Evolutionary conservation across 495 filamentous ascomycete species (phyloP).

Genomic region (Trichoderma erinaceum): DNA sequence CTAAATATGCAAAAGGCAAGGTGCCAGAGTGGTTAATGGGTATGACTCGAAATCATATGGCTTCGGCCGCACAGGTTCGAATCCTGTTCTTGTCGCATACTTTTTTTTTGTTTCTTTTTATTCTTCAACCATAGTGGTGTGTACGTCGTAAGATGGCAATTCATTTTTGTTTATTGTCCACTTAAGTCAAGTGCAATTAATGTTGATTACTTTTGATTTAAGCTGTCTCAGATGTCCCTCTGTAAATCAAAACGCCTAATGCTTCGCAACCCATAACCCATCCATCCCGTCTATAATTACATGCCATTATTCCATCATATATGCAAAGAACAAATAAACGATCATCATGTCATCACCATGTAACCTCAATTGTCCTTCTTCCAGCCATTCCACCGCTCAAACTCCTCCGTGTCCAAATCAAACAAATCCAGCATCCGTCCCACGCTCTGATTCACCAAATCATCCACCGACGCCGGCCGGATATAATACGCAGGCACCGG

Average conservation of each 20-base stretch:
- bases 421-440: conserved; percentile 43
- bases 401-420: conserved; percentile 37
- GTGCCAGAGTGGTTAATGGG: conserved; percentile 49
- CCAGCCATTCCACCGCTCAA: conserved; percentile 30
- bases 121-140: too few relatives aligned
- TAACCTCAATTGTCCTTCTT: not conserved
- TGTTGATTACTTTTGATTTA: not conserved
- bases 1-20: conserved; percentile 22
- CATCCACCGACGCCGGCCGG: conserved; percentile 29
- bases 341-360: too few relatives aligned
- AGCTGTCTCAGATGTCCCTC: not conserved
- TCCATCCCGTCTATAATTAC: not conserved
- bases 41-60: conserved; percentile 50
- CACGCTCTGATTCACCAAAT: conserved; percentile 39
- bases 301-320: too few relatives aligned
- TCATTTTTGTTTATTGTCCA: too few relatives aligned
- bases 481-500: conserved; percentile 42
- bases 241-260: not conserved
- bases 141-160: too few relatives aligned
- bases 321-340: not conserved
- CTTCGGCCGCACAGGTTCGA: conserved; percentile 47
- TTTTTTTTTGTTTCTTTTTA: not conserved
- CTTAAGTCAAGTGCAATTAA: too few relatives aligned
- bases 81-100: conserved; percentile 34
- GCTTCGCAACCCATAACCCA: not conserved